Base-by-base conservation (phyloP, 352 stramenopile genomes). In the Phytophthora sansomeana region DNA sequence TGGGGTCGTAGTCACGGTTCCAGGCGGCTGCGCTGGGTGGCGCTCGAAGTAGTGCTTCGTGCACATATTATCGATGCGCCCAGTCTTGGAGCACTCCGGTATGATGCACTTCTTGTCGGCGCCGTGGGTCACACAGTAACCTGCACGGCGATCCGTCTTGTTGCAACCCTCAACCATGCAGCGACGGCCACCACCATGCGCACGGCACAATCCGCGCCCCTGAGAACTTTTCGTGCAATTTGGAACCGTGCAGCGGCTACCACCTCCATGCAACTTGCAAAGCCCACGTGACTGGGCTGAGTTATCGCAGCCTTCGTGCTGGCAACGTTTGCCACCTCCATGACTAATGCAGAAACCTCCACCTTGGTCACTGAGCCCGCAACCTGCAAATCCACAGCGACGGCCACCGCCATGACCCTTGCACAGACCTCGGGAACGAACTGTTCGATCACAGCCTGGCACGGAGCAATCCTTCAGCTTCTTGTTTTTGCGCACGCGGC, bases 161-260 rank as follows among this genome's bases (percentile, higher is more conserved):
- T 91, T 91, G 82, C 89, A 97, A 9, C 86, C 86, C 28, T 91
- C 82, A 21, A 93, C 73, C 74, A 91, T 91, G 67, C 90, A 97
- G 19, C 87, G 87, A 14, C 87, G 74, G 1, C 90, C 90, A 30
- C 90, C 90, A 42, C 90, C 89, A 42, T 97, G 89, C 7, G 89
- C 86, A 39, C 86, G 88, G 52, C 89, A 97, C 6, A 94, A 66
- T 16, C 90, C 90, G 7, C 84, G 80, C 11, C 90, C 90, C 54
- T 97, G 90, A 14, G 87, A 94, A 54, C 89, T 95, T 77, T 96
- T 97, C 21, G 81, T 90, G 58, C 87, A 96, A 51, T 91, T 91
- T 6, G 79, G 77, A 49, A 93, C 72, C 5, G 83, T 92, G 69
- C 87, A 96, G 9, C 85, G 85, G 36, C 81, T 91, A 41, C 87